These are phyloP conservation scores for Pyropia yezoensis DNA, from an alignment of 23 red algal genomes.

Conservation along the genomic window DNA sequence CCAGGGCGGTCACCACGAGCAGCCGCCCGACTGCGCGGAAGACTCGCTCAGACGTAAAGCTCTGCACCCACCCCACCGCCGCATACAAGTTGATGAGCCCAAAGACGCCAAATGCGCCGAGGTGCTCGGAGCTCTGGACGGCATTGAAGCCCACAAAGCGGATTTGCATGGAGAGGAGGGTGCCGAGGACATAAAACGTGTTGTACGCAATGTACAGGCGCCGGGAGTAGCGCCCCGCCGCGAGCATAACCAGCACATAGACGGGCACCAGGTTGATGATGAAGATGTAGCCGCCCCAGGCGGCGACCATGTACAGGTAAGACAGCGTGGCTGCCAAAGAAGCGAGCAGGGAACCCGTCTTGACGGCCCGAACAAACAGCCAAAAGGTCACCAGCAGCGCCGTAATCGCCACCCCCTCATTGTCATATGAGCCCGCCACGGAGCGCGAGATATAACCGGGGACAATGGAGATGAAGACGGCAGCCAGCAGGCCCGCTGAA, in stretches of 20 bases:
- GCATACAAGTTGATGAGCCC: constrained; percentile 75
- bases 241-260: constrained; percentile 91
- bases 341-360: constrained; percentile 89
- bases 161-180: constrained; percentile 98
- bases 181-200: constrained; percentile 90
- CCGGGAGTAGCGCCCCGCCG: constrained; percentile 77
- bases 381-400: constrained; percentile 91
- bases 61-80: constrained; percentile 61
- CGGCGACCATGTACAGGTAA: constrained; percentile 99
- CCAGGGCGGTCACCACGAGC: constrained; percentile 30
- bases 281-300: constrained; percentile 99
- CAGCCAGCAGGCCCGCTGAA: constrained; percentile 76
- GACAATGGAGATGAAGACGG: constrained; percentile 76
- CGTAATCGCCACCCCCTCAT: constrained; percentile 96
- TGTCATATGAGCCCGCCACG: constrained; percentile 89
- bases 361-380: constrained; percentile 74
- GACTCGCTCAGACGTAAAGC: constrained; percentile 38
- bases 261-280: constrained; percentile 96
- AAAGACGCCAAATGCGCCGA: constrained; percentile 83
- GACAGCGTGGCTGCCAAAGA: constrained; percentile 42
- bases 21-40: constrained; percentile 61
- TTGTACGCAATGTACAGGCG: constrained; percentile 95
- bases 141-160: constrained; percentile 99
- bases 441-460: constrained; percentile 96
- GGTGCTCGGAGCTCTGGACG: constrained; percentile 80